These are phyloP conservation scores for Hypoxylon fuscum DNA, from an alignment of 495 filamentous ascomycete genomes.

Conservation along the genomic window DNA sequence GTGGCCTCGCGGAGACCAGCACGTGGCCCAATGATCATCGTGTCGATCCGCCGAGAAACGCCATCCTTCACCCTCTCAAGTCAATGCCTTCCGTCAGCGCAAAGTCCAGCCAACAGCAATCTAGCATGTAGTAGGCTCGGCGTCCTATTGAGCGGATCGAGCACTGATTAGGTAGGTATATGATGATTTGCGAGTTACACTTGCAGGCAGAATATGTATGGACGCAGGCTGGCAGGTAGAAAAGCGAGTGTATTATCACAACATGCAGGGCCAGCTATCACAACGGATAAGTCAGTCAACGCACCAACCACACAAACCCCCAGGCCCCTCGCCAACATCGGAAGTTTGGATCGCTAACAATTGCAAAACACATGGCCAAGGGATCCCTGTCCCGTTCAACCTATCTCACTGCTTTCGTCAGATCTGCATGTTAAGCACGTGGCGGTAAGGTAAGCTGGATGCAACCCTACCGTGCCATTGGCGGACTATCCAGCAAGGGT, in stretches of 20 bases:
- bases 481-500: conserved; percentile 11
- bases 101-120: conserved; percentile 4
- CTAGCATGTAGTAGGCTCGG: conserved; percentile 1
- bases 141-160: conserved; percentile 5
- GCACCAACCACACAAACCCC: conserved; percentile 28
- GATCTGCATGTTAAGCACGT: conserved; percentile 43
- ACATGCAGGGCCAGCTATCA: conserved; percentile 28
- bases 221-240: too few relatives aligned
- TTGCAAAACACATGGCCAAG: conserved; percentile 38
- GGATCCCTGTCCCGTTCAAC: conserved; percentile 26
- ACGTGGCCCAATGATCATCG: conserved; percentile 32
- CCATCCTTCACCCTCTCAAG: conserved; percentile 7
- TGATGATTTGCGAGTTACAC: conserved; percentile 11
- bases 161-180: background rate
- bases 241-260: conserved; percentile 15
- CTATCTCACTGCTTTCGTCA: conserved; percentile 42
- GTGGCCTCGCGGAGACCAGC: conserved; percentile 23
- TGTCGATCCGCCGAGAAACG: conserved; percentile 24
- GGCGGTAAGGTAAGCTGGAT: conserved; percentile 39
- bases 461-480: conserved; percentile 26
- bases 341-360: conserved; percentile 33
- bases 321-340: conserved; percentile 16
- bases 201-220: conserved; percentile 4
- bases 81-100: background rate
- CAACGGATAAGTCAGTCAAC: conserved; percentile 4